Evolutionary conservation across 2,329 filamentous ascomycete genomes (phyloP).

Genomic region (Annulohypoxylon truncatum): DNA sequence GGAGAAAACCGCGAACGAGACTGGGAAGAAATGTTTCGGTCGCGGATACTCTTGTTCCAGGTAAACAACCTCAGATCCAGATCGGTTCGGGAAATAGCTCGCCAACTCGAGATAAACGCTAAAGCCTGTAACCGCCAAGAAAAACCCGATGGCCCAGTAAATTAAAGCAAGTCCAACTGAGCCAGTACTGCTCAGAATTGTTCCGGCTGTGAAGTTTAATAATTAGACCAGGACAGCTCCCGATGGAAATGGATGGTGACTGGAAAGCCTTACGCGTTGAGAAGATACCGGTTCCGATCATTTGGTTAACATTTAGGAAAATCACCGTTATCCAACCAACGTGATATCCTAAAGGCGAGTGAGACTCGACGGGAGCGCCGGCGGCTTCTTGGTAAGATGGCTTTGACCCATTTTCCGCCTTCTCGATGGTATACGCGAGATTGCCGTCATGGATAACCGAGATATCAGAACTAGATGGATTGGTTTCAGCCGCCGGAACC

Average conservation of each 20-base stretch:
- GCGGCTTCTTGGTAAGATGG: slow-evolving; percentile 68
- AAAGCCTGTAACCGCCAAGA: slow-evolving; percentile 60
- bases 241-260: background rate
- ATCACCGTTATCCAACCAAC: slow-evolving; percentile 67
- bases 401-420: slow-evolving; percentile 57
- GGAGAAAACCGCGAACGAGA: slow-evolving; percentile 65
- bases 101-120: slow-evolving; percentile 66
- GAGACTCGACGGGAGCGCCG: slow-evolving; percentile 69
- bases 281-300: slow-evolving; percentile 72
- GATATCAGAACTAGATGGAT: slow-evolving; percentile 39
- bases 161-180: slow-evolving; percentile 65
- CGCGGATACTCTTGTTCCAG: slow-evolving; percentile 69
- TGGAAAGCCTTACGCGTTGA: slow-evolving; percentile 51
- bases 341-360: slow-evolving; percentile 70
- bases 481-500: slow-evolving; percentile 15
- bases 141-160: slow-evolving; percentile 65
- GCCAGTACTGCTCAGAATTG: slow-evolving; percentile 62
- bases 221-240: background rate
- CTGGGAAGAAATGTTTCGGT: slow-evolving; percentile 67
- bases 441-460: slow-evolving; percentile 46
- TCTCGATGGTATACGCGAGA: slow-evolving; percentile 45
- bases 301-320: slow-evolving; percentile 69
- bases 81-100: slow-evolving; percentile 67
- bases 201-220: slow-evolving; percentile 53
- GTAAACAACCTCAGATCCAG: slow-evolving; percentile 67